Base-by-base conservation (phyloP, 116 monocot species). In the Zostera marina region DNA sequence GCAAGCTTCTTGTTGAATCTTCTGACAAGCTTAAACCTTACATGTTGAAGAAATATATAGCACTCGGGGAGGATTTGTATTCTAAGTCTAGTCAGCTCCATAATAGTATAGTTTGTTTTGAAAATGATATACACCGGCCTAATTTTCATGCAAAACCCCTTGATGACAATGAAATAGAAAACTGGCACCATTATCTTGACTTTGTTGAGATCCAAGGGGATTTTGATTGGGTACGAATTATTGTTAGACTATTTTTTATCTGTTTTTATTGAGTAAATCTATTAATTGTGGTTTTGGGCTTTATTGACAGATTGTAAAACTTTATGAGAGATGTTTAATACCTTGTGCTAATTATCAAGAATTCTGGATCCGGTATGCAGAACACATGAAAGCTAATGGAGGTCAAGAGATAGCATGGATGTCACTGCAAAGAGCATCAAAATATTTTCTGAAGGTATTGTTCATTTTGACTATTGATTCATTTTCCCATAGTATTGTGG, bases 321-420 rank as follows among this genome's bases (percentile, higher is more conserved):
- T 96, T 76, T 96, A 96, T 64, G 89, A 96, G 70, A 85, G 96
- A 68, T 96, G 96, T 73, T 85, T 96, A 66, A 80, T 96, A 72
- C 76, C 89, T 78, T 96, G 96, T 80, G 96, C 96, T 68, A 88
- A 73, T 76, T 96, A 96, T 73, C 68, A 78, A 48, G 96, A 96
- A 44, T 89, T 96, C 64, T 96, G 89, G 96, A 78, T 96, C 40
- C 88, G 85, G 42, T 96, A 96, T 71, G 74, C 82, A 45, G 89
- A 96, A 63, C 77, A 71, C 74, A 75, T 80, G 59, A 72, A 85
- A 74, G 68, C 73, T 47, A 84, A 67, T 22, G 96, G 96, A 60
- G 89, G 89, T 42, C 70, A 77, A 55, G 89, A 88, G 68, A 69
- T 96, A 52, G 82, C 89, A 54, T 74, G 70, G 41, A 23, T 74